Evolutionary conservation across 2,329 filamentous ascomycete species (phyloP).

Genomic region (Penicillium concentricum): DNA sequence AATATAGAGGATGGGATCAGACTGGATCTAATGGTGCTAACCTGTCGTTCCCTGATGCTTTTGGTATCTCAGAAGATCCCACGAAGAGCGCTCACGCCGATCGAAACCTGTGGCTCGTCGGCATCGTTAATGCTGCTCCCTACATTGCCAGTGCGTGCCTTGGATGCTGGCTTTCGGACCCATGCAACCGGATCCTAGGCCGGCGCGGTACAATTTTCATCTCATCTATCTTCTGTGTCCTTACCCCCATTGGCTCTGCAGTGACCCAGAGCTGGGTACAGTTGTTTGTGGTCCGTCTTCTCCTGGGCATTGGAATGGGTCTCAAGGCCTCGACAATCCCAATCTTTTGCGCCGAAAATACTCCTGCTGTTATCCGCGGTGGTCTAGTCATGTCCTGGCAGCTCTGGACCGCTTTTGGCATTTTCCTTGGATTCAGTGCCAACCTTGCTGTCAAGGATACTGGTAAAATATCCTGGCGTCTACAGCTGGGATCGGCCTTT

Average conservation of each 20-base stretch:
- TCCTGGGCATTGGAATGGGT: constrained; percentile 63
- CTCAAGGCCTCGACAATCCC: constrained; percentile 58
- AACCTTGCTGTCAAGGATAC: constrained; percentile 64
- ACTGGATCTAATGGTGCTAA: constrained; percentile 46
- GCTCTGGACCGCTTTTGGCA: constrained; percentile 59
- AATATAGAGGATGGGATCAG: constrained; percentile 33
- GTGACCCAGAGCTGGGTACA: constrained; percentile 60
- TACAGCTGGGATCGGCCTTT: constrained; percentile 64
- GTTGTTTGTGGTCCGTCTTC: constrained; percentile 55
- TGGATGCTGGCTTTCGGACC: constrained; percentile 67
- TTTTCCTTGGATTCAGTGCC: constrained; percentile 65
- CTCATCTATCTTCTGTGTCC: constrained; percentile 62
- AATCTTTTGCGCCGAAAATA: constrained; percentile 57
- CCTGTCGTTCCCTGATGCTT: constrained; percentile 49
- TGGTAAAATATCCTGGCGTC: constrained; percentile 60
- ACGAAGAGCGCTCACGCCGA: constrained; percentile 34
- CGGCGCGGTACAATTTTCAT: constrained; percentile 66
- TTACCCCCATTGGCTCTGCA: constrained; percentile 67
- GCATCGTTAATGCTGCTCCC: constrained; percentile 62
- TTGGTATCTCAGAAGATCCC: constrained; percentile 40
- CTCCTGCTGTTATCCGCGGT: constrained; percentile 55
- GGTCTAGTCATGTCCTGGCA: constrained; percentile 58
- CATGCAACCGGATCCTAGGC: constrained; percentile 58
- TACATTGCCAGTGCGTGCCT: constrained; percentile 55
- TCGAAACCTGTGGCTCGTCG: constrained; percentile 60